Percentiles rank a stretch among this genome's conserved stretches.
phyloP scores from a whole-genome alignment of 805 yeast species.

The Yarrowia phangngaensis region DNA sequence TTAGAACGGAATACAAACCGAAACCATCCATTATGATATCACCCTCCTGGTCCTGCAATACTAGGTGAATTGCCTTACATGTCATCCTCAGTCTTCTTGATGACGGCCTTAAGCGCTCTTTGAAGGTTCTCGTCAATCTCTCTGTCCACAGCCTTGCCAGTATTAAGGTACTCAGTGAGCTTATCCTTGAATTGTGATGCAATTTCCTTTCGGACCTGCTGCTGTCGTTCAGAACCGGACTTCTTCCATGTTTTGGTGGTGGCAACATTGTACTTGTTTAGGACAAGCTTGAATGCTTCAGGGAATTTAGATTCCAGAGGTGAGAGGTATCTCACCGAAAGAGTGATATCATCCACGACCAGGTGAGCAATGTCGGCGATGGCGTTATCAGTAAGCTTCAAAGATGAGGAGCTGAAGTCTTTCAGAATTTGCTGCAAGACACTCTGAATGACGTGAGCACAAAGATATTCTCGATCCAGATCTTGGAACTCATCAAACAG shows the following conservation, averaged over 20 bases:
- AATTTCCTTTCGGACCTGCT: conserved; percentile 28
- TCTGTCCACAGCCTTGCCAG: conserved; percentile 26
- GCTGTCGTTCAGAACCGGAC: conserved; percentile 10
- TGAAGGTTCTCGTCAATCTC: conserved; percentile 30
- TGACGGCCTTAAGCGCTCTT: conserved; percentile 29
- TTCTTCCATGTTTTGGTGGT: conserved; percentile 28
- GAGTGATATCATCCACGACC: conserved; percentile 53
- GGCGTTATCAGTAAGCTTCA: conserved; percentile 36
- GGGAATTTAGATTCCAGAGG: conserved; percentile 48
- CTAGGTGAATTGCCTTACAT: no score
- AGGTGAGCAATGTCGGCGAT: conserved; percentile 15
- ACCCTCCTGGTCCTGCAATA: no score
- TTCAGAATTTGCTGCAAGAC: conserved; percentile 14
- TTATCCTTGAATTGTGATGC: conserved; percentile 33
- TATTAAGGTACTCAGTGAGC: conserved; percentile 30
- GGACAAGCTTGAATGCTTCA: conserved; percentile 59
- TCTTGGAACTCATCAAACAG: conserved; percentile 67
- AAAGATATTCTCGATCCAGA: conserved; percentile 64
- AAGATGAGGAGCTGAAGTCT: conserved; percentile 5
- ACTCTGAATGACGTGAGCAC: conserved; percentile 58
- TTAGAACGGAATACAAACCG: no score
- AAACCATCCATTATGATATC: no score
- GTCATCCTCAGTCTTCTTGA: conserved; percentile 4
- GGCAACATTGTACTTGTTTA: conserved; percentile 55
- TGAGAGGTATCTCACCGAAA: conserved; percentile 59